phyloP scores from a whole-genome alignment of 345 rosid species.

The Syzygium jambos region DNA sequence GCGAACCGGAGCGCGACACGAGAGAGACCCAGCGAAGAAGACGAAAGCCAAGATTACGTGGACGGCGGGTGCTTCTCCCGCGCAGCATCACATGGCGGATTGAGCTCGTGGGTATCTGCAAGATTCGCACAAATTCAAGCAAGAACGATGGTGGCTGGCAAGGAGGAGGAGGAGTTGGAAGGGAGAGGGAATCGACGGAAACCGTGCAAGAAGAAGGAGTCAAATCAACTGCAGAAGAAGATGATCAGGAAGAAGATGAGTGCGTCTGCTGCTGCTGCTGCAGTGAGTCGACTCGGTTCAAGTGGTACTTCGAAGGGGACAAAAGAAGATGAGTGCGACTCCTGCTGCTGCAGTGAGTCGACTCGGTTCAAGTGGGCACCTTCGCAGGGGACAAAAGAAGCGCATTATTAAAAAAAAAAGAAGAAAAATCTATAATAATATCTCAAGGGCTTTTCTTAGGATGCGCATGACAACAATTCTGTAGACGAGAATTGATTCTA shows the following conservation, averaged over 20 bases:
- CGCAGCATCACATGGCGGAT: not conserved
- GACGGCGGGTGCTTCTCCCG: not conserved
- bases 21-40: not conserved
- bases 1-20: not conserved
- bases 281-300: too few relatives aligned
- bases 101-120: not conserved
- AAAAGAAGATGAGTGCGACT: not conserved
- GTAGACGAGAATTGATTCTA: accelerated
- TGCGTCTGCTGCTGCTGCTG: too few relatives aligned
- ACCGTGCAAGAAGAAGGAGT: not conserved
- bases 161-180: not conserved
- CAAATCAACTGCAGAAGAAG: not conserved
- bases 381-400: not conserved
- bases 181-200: not conserved
- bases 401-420: not conserved
- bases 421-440: not conserved
- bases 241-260: not conserved
- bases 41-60: not conserved
- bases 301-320: not conserved
- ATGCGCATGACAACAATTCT: accelerated
- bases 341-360: not conserved
- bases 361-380: not conserved
- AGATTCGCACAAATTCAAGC: not conserved
- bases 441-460: not conserved
- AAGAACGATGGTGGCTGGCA: not conserved